phyloP scores from a whole-genome alignment of 2,329 filamentous ascomycete species.

The Hirsutella rhossiliensis region DNA sequence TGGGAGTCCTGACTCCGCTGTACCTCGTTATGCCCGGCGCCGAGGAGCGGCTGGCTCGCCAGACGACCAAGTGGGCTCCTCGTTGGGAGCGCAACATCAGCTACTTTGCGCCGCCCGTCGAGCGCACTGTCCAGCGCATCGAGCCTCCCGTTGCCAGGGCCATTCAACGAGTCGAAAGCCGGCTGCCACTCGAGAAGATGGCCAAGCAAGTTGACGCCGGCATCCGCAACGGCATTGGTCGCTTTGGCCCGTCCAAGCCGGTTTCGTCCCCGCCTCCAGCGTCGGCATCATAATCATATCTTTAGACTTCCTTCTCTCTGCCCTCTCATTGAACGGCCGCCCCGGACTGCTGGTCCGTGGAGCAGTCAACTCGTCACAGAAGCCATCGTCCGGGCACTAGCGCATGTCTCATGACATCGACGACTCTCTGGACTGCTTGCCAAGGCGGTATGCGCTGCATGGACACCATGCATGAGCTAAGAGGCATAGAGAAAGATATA shows the following conservation, averaged over 20 bases:
- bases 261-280: not conserved
- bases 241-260: constrained; percentile 16
- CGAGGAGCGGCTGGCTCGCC: constrained; percentile 38
- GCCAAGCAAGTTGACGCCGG: constrained; percentile 34
- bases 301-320: not conserved
- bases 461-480: no score
- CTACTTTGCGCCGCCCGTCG: constrained; percentile 36
- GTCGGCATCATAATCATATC: not conserved
- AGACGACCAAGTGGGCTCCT: constrained; percentile 46
- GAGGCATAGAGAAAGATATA: no score
- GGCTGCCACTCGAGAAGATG: constrained; percentile 37
- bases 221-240: constrained; percentile 33
- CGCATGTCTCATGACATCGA: no score
- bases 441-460: no score
- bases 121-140: constrained; percentile 34
- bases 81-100: constrained; percentile 47
- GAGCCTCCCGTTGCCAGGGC: constrained; percentile 33
- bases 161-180: constrained; percentile 32
- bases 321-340: not conserved
- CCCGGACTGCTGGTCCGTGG: no score
- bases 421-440: no score
- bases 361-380: no score
- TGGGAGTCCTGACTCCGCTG: constrained; percentile 41
- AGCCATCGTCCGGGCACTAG: no score
- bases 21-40: constrained; percentile 45